phyloP scores from a whole-genome alignment of 495 filamentous ascomycete species.

The Penicillium lividum region DNA sequence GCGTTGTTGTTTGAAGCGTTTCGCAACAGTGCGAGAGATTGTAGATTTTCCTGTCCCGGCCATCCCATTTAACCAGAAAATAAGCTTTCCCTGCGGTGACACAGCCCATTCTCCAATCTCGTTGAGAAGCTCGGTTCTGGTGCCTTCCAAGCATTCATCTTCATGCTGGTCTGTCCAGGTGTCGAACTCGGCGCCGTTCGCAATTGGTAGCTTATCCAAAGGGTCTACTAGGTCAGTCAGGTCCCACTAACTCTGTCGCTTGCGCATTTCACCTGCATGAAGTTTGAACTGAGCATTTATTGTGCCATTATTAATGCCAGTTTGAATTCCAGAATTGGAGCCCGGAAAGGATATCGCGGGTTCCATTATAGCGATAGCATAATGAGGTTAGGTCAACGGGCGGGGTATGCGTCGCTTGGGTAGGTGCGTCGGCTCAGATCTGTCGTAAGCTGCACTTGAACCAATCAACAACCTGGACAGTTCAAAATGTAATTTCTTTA shows the following conservation, averaged over 20 bases:
- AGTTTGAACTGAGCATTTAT: neutral
- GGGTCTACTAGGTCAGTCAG: neutral
- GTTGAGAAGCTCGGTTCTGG: neutral
- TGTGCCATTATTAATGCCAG: neutral
- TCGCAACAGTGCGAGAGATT: slow-evolving; percentile 5
- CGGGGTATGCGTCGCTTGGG: too few relatives aligned
- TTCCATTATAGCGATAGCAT: neutral
- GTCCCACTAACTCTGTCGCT: neutral
- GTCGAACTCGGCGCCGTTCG: slow-evolving; percentile 17
- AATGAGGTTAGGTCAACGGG: too few relatives aligned
- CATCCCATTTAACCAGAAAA: slow-evolving; percentile 10
- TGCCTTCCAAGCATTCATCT: neutral
- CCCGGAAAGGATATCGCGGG: neutral
- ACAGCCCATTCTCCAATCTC: slow-evolving; percentile 1
- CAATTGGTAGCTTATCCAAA: slow-evolving; percentile 1
- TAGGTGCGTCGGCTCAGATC: too few relatives aligned
- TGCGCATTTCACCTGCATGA: neutral
- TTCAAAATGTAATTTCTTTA: slow-evolving; percentile 45
- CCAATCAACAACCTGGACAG: too few relatives aligned
- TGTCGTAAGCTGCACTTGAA: too few relatives aligned
- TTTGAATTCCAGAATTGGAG: neutral
- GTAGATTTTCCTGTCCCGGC: neutral
- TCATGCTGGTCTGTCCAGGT: slow-evolving; percentile 11
- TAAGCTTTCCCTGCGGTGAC: neutral
- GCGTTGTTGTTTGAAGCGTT: neutral